phyloP scores from a whole-genome alignment of 208 protist genomes.

The Wallacemonas collosoma region DNA sequence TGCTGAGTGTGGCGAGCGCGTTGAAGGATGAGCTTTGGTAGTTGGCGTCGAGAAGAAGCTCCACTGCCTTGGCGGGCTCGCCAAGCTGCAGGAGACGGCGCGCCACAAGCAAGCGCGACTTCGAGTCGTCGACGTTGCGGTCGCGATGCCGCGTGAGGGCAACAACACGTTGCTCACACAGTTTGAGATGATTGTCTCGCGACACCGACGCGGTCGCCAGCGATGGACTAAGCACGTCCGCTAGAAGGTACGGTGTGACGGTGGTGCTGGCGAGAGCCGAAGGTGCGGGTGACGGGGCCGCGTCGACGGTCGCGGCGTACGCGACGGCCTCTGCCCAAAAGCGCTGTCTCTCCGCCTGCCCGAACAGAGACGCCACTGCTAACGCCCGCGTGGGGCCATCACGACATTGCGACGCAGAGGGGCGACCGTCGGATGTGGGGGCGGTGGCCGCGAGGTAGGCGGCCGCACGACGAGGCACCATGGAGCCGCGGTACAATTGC shows the following conservation, averaged over 20 bases:
- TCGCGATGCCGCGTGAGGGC: constrained; percentile 36
- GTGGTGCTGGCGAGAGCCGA: constrained; percentile 1
- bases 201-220: constrained; percentile 29
- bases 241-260: constrained; percentile 40
- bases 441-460: constrained; percentile 12
- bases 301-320: background rate
- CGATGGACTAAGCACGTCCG: constrained; percentile 53
- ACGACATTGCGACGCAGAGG: constrained; percentile 3
- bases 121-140: constrained; percentile 44
- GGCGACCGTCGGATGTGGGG: too few species aligned
- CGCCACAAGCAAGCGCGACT: constrained; percentile 44
- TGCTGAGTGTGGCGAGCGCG: constrained; percentile 61
- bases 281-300: background rate
- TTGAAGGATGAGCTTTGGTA: constrained; percentile 55
- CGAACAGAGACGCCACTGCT: constrained; percentile 55
- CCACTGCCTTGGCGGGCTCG: constrained; percentile 52
- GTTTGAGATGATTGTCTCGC: constrained; percentile 47
- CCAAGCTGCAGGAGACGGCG: constrained; percentile 62
- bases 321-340: constrained; percentile 45
- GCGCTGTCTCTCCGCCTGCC: constrained; percentile 61
- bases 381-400: constrained; percentile 34
- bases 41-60: constrained; percentile 72
- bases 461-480: constrained; percentile 54
- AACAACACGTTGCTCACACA: constrained; percentile 50
- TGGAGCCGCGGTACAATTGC: constrained; percentile 72